These are phyloP conservation scores for Abelmoschus esculentus DNA, from an alignment of 345 rosid species.

Conservation along the genomic window DNA sequence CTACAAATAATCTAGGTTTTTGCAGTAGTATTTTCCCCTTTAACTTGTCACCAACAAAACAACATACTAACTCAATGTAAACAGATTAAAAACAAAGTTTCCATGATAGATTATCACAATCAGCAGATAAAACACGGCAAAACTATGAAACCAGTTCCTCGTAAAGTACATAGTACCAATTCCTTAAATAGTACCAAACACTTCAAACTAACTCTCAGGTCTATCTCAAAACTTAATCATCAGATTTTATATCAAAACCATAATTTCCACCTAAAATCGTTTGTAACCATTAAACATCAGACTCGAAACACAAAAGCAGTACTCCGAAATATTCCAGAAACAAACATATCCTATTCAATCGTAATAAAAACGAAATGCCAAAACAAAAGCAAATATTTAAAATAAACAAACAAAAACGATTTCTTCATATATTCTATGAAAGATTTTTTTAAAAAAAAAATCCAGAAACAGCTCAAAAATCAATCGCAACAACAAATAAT, in stretches of 20 bases:
- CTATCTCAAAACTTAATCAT: not conserved
- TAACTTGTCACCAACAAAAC: not conserved
- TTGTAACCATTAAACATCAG: not conserved
- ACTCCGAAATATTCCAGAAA: not conserved
- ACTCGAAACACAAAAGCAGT: not conserved
- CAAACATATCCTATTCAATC: not conserved
- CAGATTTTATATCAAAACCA: not conserved
- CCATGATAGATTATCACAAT: not conserved
- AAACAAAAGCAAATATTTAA: not conserved
- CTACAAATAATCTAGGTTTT: not conserved
- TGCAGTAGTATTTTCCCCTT: not conserved
- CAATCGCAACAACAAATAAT: not conserved
- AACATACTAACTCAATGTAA: not conserved
- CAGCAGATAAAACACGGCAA: not conserved
- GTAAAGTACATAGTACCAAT: not conserved
- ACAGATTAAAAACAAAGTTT: not conserved
- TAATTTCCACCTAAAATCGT: not conserved
- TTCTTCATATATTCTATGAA: not conserved
- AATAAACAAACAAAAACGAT: not conserved
- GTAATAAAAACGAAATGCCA: conserved; percentile 1
- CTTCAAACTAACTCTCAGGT: not conserved
- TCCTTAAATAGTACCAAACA: not conserved
- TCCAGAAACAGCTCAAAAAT: not conserved
- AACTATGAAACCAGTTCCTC: not conserved
- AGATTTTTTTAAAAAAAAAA: not conserved